Evolutionary conservation across 495 filamentous ascomycete species (phyloP), one percentile per base, ranked within the genome.

Genomic region (Parmelia sp.): DNA sequence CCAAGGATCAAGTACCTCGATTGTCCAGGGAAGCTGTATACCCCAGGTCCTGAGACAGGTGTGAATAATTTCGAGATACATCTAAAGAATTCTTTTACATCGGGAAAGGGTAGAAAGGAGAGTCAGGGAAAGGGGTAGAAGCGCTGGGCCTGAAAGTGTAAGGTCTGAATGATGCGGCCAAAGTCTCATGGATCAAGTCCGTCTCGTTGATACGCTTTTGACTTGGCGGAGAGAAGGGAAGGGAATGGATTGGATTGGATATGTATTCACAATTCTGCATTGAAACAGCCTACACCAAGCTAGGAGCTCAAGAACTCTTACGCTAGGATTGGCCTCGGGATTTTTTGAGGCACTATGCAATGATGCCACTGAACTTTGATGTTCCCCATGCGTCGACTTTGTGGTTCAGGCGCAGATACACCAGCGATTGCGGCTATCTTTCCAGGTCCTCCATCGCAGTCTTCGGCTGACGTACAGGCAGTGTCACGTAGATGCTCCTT

Each of bases 1-100:
- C 91, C 94, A 1, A 83, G 94, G 37, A 96, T 97, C 62, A 82
- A 87, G 39, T 98, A 94, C 70, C 83, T 85, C 47, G 94, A 97
- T 72, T 97, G 94, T 74, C 90, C 93, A 3, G 90, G 91, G 40
- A 97, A 96, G 73, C 76, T 96, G 37, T 98, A 98, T 73, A 96
- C 88, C 0, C 88, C 91, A 2, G 89, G 90, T 0, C 92, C 93
- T 0, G 90, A 85, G 29, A 86, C 81, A 70, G 90, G 91, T 0
- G 87, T 91, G 15, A 85, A 86, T n/a, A 92, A 93, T 70, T 96
- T 96, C 63, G 88, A 93, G 75, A 86, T 93, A 8, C 92, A 96
- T 76, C 77, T 96, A 21, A 87, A 84, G 68, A 94, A 95, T n/a
- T 74, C 76, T 84, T 42, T 73, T 81, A 25, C 94, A 97, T 77